Base-by-base conservation (phyloP, 108 stramenopile species). In the Conticribra guillardii region DNA sequence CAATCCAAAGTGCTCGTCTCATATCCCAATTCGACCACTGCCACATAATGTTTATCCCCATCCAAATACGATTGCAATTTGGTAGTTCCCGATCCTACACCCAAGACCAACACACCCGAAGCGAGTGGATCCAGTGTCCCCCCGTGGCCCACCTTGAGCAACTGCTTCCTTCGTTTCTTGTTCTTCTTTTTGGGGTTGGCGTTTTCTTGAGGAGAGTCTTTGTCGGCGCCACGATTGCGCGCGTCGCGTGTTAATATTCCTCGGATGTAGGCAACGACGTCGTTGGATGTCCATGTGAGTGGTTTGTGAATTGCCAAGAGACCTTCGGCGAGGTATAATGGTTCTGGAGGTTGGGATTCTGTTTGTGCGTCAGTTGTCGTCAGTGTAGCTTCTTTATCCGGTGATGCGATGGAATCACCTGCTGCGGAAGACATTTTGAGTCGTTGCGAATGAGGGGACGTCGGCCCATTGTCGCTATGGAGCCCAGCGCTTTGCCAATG, bases 71-170 rank as follows among this genome's bases (percentile, higher is more conserved):
- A 58, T 66, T 87, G 74, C 54, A 97, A 77, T 41, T 79, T 71
- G 66, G 89, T 89, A 21, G 90, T 91, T 4, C 96, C 98, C 19
- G 51, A 82, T 21, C 97, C 97, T 4, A 98, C 87, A 2, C 98
- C 98, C 34, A 97, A 48, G 15, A 98, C 98, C 7, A 98, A 73
- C 0, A 96, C 96, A 26, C 98, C 98, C 9, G 87, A 87, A 2
- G 98, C 98, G 29, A 97, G 54, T 17, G 98, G 98, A 82, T 98
- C 98, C 31, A 98, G 80, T 0, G 98, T 98, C 4, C 98, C 98
- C 11, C 98, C 98, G 69, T 97, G 96, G 2, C 97, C 96, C 2
- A 97, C 95, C 63, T 91, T 92, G 3, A 98, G 67, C 52, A 87
- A 54, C 22, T 59, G 64, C 33, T 71, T 71, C 34, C 48, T 64